These are phyloP conservation scores for Populus euphratica DNA, from an alignment of 345 rosid genomes.

Conservation along the genomic window DNA sequence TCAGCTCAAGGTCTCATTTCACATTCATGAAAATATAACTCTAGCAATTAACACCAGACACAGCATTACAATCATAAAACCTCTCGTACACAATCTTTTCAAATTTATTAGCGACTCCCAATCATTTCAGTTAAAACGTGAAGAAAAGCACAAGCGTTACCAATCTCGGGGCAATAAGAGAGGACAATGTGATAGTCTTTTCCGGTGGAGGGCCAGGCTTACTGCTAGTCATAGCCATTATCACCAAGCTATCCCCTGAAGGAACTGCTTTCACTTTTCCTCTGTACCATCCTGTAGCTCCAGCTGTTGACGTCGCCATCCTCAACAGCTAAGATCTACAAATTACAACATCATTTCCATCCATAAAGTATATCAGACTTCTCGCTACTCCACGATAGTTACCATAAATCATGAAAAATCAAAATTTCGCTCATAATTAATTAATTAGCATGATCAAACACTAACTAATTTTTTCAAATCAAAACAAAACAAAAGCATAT, in stretches of 20 bases:
- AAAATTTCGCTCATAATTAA: neutral
- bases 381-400: neutral
- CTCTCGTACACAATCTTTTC: neutral
- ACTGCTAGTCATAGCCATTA: constrained; percentile 54
- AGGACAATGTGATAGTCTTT: constrained; percentile 74
- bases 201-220: constrained; percentile 84
- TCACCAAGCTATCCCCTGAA: constrained; percentile 83
- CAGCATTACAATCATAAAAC: neutral
- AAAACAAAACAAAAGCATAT: no score
- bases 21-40: neutral
- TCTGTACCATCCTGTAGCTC: constrained; percentile 44
- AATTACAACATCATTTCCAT: neutral
- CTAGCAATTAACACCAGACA: neutral
- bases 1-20: neutral
- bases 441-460: neutral
- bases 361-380: neutral
- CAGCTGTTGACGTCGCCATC: constrained; percentile 29
- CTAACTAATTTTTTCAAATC: neutral
- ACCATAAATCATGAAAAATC: neutral
- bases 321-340: constrained; percentile 20
- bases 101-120: neutral
- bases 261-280: constrained; percentile 84
- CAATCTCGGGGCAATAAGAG: constrained; percentile 78
- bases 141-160: constrained; percentile 26
- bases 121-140: neutral